Percentiles rank a stretch among this genome's conserved stretches.
phyloP scores from a whole-genome alignment of 768 basidiomycete species.

The Leucosporidium creatinivorum region DNA sequence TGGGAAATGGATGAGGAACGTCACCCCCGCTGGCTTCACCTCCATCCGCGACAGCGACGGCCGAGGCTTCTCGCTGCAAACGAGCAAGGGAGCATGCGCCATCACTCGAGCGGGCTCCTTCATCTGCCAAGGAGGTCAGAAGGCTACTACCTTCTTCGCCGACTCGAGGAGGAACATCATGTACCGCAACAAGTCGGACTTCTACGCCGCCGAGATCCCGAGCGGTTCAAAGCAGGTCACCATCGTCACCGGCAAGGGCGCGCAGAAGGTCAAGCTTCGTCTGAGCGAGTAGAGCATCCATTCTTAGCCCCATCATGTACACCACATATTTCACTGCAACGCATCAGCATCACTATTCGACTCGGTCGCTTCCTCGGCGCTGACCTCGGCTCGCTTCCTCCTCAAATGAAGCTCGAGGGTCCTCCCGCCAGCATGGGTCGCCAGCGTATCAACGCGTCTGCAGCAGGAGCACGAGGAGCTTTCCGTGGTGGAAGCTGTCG shows the following conservation, averaged over 20 bases:
- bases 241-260: not conserved
- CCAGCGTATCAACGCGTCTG: too few species aligned
- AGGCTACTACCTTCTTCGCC: slow-evolving; percentile 43
- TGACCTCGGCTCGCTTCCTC: too few species aligned
- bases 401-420: too few species aligned
- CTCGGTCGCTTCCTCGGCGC: too few species aligned
- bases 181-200: not conserved
- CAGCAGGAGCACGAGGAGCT: too few species aligned
- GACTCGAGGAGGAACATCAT: not conserved
- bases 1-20: slow-evolving; percentile 49
- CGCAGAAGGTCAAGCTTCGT: not conserved
- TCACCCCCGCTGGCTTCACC: not conserved
- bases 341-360: too few species aligned
- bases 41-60: not conserved
- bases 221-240: slow-evolving; percentile 13
- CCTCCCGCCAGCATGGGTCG: too few species aligned
- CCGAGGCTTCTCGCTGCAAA: slow-evolving; percentile 52
- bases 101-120: slow-evolving; percentile 47
- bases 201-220: slow-evolving; percentile 9
- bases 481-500: too few species aligned
- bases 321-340: too few species aligned
- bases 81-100: slow-evolving; percentile 56
- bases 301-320: too few species aligned
- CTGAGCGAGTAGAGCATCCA: too few species aligned
- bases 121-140: slow-evolving; percentile 52